A percentile compares a stretch with the other conserved stretches of the same genome.
Conservation (phyloP, 1,284 basidiomycete species). For the Vanrija humicola region DNA sequence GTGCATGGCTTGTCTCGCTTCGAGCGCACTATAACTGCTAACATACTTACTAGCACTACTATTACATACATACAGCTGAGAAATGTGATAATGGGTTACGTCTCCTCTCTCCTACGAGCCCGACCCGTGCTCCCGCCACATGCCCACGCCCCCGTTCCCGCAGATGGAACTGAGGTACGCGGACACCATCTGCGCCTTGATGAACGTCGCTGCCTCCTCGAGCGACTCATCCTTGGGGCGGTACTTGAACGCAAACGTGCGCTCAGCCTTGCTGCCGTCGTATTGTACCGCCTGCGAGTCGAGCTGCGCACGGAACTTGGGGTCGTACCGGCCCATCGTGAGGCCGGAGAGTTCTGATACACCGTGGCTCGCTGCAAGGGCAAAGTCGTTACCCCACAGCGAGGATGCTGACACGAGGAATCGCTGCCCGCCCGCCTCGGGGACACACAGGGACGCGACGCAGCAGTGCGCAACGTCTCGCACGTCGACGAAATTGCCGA, state of each 20-base stretch:
- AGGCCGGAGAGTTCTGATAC: slow-evolving; percentile 1
- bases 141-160: too few relatives aligned
- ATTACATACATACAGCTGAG: too few relatives aligned
- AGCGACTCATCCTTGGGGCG: slow-evolving; percentile 6
- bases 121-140: too few relatives aligned
- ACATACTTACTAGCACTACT: too few relatives aligned
- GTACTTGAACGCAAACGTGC: slow-evolving; percentile 14
- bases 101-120: too few relatives aligned
- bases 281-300: slow-evolving; percentile 1
- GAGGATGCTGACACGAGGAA: slow-evolving; percentile 54
- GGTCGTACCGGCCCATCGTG: neutral
- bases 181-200: too few relatives aligned
- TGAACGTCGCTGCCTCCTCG: slow-evolving; percentile 15
- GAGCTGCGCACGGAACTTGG: neutral
- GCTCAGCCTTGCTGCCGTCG: slow-evolving; percentile 11
- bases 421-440: slow-evolving; percentile 57
- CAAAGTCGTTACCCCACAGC: neutral
- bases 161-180: too few relatives aligned
- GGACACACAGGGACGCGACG: neutral
- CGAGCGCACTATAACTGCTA: too few relatives aligned
- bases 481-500: slow-evolving; percentile 57
- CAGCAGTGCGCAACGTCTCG: slow-evolving; percentile 32
- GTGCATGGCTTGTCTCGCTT: too few relatives aligned
- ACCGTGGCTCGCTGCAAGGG: neutral
- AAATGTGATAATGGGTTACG: too few relatives aligned